Percentiles rank a stretch among this genome's conserved stretches.
phyloP scores from a whole-genome alignment of 768 basidiomycete species.

The Lactarius sanguifluus region DNA sequence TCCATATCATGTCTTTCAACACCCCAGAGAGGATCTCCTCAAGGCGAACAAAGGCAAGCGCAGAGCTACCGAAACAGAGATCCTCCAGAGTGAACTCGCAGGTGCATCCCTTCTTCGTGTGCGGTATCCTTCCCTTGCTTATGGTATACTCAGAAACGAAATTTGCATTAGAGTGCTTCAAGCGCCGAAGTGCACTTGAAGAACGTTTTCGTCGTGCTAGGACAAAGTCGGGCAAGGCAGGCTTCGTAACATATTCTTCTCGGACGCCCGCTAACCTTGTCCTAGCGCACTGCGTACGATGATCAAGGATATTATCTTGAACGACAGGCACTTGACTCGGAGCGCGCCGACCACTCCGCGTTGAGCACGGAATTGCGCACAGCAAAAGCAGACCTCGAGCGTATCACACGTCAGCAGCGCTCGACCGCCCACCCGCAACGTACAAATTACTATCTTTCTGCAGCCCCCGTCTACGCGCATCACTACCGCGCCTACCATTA shows the following conservation, averaged over 20 bases:
- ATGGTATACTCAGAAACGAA: conserved; percentile 55
- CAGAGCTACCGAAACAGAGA: conserved; percentile 49
- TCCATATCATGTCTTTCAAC: conserved; percentile 79
- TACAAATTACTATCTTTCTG: conserved; percentile 25
- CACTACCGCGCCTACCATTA: conserved; percentile 65
- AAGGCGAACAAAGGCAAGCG: conserved; percentile 57
- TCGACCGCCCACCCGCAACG: conserved; percentile 40
- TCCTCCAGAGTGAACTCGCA: conserved; percentile 49
- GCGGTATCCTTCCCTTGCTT: background rate
- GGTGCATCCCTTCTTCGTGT: conserved; percentile 41
- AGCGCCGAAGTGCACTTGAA: conserved; percentile 54
- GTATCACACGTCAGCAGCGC: conserved; percentile 68
- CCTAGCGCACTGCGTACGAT: conserved; percentile 58
- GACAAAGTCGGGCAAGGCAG: conserved; percentile 57
- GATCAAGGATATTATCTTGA: conserved; percentile 64
- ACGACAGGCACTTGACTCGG: conserved; percentile 62
- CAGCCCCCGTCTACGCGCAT: conserved; percentile 37
- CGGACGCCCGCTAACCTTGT: conserved; percentile 3
- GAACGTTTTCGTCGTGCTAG: conserved; percentile 57
- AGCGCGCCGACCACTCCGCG: conserved; percentile 59
- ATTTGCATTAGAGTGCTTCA: conserved; percentile 66
- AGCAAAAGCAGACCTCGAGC: conserved; percentile 64
- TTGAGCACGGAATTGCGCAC: conserved; percentile 60
- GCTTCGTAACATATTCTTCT: conserved; percentile 28
- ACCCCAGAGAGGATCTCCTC: conserved; percentile 64